Base-by-base conservation (phyloP, 768 basidiomycete species). In the Trametopsis cervina region DNA sequence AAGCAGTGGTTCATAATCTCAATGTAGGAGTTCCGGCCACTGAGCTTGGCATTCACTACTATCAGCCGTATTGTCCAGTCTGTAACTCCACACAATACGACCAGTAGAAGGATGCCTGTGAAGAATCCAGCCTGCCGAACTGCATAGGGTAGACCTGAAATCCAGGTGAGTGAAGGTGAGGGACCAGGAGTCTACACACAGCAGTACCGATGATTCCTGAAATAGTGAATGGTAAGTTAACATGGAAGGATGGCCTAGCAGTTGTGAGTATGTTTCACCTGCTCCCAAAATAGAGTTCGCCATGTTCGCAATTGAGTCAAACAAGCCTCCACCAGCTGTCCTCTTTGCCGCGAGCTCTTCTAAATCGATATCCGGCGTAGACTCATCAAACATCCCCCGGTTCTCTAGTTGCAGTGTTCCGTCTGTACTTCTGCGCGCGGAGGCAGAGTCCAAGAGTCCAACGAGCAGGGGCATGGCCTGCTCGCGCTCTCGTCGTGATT, bases 1-100 rank as follows among this genome's bases (percentile, higher is more conserved):
- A 94, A 99, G 65, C 89, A 94, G 43, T 81, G 85, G 61, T 88
- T 73, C 93, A 97, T 95, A 46, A 96, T 86, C 56, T 86, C 92
- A 50, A 94, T 93, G 60, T 97, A 97, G 2, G 90, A 90, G 55
- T 81, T 83, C 41, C 88, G 74, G 0, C 96, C 95, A 57, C 91
- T 93, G 49, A 99, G 72, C 70, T 99, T 99, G 25, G 93, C 95
- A 61, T 97, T 97, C 57, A 91, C 63, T 36, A 98, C 89, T 46
- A 99, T 95, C 24, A 99, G 80, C 15, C 93, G 83, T 47, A 99
- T 96, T 2, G 96, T 99, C 94, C 94, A 96, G 65, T 90, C 89
- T n/a, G 96, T 97, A 35, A 96, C 77, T 17, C 65, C 74, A 44
- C 88, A 94, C 9, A 99, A 71, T 0, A 82, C 64, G 23, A 93